Base-by-base conservation (phyloP, 306 rosid genomes). In the Abrus pulchellus region DNA sequence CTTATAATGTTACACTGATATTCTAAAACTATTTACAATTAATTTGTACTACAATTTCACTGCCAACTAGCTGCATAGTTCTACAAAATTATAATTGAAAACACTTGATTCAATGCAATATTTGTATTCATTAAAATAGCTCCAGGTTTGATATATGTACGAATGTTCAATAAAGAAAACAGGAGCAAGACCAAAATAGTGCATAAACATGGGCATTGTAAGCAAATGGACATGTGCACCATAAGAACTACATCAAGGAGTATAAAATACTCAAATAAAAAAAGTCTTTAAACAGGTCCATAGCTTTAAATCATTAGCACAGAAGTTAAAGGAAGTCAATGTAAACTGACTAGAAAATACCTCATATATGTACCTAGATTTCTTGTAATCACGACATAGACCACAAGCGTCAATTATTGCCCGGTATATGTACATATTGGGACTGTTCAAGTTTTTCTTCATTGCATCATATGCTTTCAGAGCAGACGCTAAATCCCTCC, bases 291-390 rank as follows among this genome's bases (percentile, higher is more conserved):
- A 68, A 53, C 79, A 72, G 81, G 9, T 43, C 41, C 20, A 7
- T 80, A 38, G 47, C 74, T 54, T 64, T 2, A 54, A 54, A 71
- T 76, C 74, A 20, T 57, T 1, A 63, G 11, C 3, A 43, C 30
- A 63, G 75, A 77, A 85, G 79, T 77, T 49, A 30, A 68, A 33
- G 66, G 11, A 74, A 78, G 64, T 77, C 30, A 60, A 50, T 43
- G 49, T 47, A 75, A 79, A 72, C 62, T 36, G 82, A 72, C 86
- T 40, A 71, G 76, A 49, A 85, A 76, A 69, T 88, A 92, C 97
- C 97, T 94, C 94, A 79, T 92, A 95, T 78, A 93, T 86, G 87
- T 83, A 83, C 92, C 97, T 95, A 83, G 98, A 93, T 90, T 89
- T 93, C 90, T 47, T 78, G 91, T 72, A 87, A 82, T 89, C 91